Conservation (phyloP, 495 filamentous ascomycete genomes). For the Penicillium subrubescens region DNA sequence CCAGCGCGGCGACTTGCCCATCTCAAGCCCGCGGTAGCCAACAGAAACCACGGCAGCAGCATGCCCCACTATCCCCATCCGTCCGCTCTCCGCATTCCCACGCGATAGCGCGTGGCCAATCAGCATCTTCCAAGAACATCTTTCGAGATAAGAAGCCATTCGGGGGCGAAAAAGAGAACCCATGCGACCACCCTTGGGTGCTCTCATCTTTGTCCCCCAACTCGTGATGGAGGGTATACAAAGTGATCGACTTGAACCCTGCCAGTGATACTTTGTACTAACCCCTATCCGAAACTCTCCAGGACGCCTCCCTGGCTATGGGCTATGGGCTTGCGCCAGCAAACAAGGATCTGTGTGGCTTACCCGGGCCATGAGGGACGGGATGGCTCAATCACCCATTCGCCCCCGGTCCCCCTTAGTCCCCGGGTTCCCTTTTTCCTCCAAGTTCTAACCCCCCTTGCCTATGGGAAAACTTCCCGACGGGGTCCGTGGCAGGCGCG, state of each 20-base stretch:
- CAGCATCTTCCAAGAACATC: not conserved
- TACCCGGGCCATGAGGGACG: not conserved
- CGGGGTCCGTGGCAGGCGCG: slow-evolving; percentile 20
- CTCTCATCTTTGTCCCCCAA: not conserved
- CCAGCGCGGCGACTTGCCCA: not conserved
- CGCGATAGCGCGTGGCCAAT: slow-evolving; percentile 25
- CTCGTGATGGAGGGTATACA: not conserved
- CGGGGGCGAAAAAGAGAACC: not conserved
- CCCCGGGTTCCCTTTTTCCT: not conserved
- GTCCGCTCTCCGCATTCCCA: slow-evolving; percentile 28
- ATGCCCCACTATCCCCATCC: slow-evolving; percentile 21
- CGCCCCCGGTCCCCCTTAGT: not conserved
- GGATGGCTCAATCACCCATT: not conserved
- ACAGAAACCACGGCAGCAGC: not conserved
- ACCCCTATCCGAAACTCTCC: slow-evolving; percentile 4
- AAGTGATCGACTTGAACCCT: not conserved
- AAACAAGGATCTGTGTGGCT: slow-evolving; percentile 9
- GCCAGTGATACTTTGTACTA: not conserved
- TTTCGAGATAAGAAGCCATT: slow-evolving; percentile 10
- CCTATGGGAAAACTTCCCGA: slow-evolving; percentile 24
- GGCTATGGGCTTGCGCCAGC: not conserved
- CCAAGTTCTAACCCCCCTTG: slow-evolving; percentile 3
- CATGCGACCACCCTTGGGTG: not conserved
- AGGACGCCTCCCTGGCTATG: slow-evolving; percentile 4
- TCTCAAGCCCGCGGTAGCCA: not conserved